Percentiles rank a stretch among this genome's conserved stretches.
phyloP scores from a whole-genome alignment of 2,329 filamentous ascomycete genomes.

The Trichoderma gracile region DNA sequence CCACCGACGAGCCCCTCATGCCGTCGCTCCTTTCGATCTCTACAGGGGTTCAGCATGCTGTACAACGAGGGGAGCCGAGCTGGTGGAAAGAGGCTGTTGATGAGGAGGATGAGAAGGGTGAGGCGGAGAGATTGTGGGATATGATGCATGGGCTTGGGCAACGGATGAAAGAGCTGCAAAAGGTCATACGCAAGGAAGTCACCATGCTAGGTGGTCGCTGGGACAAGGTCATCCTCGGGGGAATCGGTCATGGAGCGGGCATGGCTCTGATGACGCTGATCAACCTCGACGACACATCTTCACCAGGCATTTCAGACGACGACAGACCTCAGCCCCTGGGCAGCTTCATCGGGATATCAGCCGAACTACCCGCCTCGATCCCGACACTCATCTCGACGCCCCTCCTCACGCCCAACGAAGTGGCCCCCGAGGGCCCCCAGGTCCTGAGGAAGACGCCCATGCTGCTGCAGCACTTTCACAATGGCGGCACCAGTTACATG shows the following conservation, averaged over 20 bases:
- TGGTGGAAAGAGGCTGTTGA: background rate
- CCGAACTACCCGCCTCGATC: background rate
- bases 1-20: slow-evolving; percentile 11
- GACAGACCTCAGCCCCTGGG: background rate
- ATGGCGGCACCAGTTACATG: background rate
- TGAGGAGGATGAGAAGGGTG: background rate
- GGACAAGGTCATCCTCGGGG: slow-evolving; percentile 17
- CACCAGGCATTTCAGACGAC: too few species aligned
- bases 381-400: background rate
- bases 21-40: slow-evolving; percentile 6
- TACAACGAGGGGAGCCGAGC: slow-evolving; percentile 2
- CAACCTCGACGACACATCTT: background rate
- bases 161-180: background rate
- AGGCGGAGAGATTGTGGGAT: background rate
- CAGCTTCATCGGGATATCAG: slow-evolving; percentile 11
- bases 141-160: background rate
- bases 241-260: slow-evolving; percentile 15
- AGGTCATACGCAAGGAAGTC: slow-evolving; percentile 12
- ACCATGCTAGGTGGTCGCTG: slow-evolving; percentile 6
- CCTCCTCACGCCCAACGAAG: background rate
- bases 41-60: slow-evolving; percentile 8
- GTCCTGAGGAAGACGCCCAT: slow-evolving; percentile 15
- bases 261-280: slow-evolving; percentile 7
- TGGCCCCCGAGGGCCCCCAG: background rate
- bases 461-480: slow-evolving; percentile 5